Conservation (phyloP, 768 basidiomycete genomes). For the Boletellus ananiceps region DNA sequence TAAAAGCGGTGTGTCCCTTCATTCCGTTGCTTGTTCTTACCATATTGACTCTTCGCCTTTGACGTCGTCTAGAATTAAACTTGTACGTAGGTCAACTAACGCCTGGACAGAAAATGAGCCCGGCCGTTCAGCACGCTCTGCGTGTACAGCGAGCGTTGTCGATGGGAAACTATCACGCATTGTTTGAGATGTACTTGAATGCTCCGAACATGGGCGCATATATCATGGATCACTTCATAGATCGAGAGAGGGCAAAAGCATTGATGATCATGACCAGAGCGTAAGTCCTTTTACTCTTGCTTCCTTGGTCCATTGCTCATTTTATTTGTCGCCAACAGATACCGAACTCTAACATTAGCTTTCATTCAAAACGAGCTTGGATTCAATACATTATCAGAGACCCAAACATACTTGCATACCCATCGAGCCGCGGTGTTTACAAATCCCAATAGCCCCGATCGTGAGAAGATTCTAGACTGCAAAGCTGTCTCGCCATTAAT, state of each 20-base stretch:
- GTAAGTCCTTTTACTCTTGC: constrained; percentile 47
- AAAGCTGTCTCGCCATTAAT: constrained; percentile 56
- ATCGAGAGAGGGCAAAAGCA: constrained; percentile 82
- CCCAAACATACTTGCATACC: constrained; percentile 63
- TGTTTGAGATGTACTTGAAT: constrained; percentile 78
- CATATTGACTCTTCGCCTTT: background rate
- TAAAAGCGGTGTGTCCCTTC: constrained; percentile 68
- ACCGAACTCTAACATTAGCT: constrained; percentile 67
- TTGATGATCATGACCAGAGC: constrained; percentile 89
- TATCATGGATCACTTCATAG: constrained; percentile 98
- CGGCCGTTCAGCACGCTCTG: constrained; percentile 84
- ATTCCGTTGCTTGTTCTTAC: background rate
- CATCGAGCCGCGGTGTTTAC: constrained; percentile 66
- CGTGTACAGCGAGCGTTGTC: constrained; percentile 84
- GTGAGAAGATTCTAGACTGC: constrained; percentile 68
- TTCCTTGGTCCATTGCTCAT: background rate
- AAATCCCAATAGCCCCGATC: constrained; percentile 58
- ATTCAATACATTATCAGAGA: constrained; percentile 63
- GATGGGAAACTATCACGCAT: constrained; percentile 89
- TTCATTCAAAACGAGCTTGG: constrained; percentile 81
- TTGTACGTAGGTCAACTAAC: constrained; percentile 97
- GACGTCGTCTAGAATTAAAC: constrained; percentile 70
- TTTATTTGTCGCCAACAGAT: constrained; percentile 46
- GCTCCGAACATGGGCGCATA: constrained; percentile 98
- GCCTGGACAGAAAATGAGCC: constrained; percentile 76